Base-by-base conservation (phyloP, 164 flowering plant species). In the Magnolia sinica region DNA sequence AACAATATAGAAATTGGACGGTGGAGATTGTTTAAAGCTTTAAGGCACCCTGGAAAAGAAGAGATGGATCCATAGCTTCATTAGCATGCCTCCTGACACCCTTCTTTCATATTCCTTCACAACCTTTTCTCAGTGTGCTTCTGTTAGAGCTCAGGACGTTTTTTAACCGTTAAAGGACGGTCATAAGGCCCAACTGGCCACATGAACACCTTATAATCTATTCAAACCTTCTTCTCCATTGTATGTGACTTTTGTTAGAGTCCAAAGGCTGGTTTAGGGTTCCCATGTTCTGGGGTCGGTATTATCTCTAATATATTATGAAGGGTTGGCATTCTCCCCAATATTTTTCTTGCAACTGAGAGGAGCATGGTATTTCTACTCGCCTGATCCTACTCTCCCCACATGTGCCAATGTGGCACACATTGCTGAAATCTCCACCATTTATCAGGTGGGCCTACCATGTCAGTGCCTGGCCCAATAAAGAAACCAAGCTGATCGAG, bases 211-310 rank as follows among this genome's bases (percentile, higher is more conserved):
- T 66, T 10, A 24, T 20, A 23, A 8, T 24, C 29, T 20, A 11
- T 20, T 66, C 16, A 24, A 66, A 24, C 24, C 16, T 13, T 4
- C 24, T n/a, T 20, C 24, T 20, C 29, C 68, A 23, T 22, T 10
- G 50, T 4, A 68, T 29, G 50, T 31, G 18, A 29, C 71, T 31
- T 68, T 31, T 68, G 50, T 11, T 24, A 4, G 71, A 68, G 50
- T 16, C 27, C 19, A 68, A 68, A 3, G 71, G 71, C 27, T 68
- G 50, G 68, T 68, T 68, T 68, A 31, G 71, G 50, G 18, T 68
- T 68, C 27, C n/a, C 31, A 68, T 68, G 27, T 14, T 68, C 22
- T 31, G 27, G 45, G 45, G 19, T 31, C 0, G 16, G 19, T 19
- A 19, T 20, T 64, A 19, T 22, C 10, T 19, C 19, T 64, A 64